phyloP scores from a whole-genome alignment of 225 moss, liverwort and hornwort species.

The Straminergon stramineum region DNA sequence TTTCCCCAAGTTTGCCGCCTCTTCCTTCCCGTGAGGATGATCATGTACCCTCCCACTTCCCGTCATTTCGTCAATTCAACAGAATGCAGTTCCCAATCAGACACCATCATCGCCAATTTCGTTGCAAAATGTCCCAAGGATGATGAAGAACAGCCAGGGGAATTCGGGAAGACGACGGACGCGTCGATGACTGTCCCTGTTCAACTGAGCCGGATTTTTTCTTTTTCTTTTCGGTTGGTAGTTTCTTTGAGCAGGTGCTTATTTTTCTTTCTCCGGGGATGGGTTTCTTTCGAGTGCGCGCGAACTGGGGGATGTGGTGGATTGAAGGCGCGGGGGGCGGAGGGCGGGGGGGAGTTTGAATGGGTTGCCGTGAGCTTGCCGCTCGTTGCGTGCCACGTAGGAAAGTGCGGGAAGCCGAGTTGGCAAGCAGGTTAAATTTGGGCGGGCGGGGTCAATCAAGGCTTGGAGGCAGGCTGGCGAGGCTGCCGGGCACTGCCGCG shows the following conservation, averaged over 20 bases:
- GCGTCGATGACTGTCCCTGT: constrained; percentile 4
- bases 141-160: background rate
- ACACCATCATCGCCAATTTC: background rate
- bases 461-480: background rate
- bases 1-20: background rate
- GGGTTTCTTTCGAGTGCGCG: background rate
- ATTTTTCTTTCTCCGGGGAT: background rate
- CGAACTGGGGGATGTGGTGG: background rate
- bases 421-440: background rate
- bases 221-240: background rate
- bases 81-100: background rate
- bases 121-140: background rate
- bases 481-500: background rate
- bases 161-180: background rate
- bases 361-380: background rate
- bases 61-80: background rate
- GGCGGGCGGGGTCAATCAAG: background rate
- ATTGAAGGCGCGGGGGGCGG: background rate
- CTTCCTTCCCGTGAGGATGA: background rate
- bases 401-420: constrained; percentile 3
- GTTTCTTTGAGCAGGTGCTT: background rate
- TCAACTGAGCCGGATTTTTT: background rate
- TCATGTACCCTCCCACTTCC: background rate
- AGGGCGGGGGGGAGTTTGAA: background rate
- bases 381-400: background rate